phyloP scores from a whole-genome alignment of 208 protist genomes.

The Crithidia sp. region DNA sequence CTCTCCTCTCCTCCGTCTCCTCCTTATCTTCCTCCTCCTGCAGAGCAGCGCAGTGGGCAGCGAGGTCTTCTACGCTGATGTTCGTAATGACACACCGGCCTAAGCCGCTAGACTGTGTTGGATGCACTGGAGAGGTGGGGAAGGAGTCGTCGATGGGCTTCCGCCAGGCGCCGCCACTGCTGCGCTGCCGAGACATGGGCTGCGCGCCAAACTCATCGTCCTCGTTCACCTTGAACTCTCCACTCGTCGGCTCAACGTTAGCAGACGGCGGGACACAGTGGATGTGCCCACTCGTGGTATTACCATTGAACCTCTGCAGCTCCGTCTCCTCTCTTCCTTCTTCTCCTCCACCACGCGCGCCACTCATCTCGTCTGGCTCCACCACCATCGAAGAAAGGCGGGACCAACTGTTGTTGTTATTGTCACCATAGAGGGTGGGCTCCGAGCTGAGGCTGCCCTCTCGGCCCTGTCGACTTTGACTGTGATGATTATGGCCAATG shows the following conservation, averaged over 20 bases:
- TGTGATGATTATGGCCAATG: not conserved
- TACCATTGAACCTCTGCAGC: too few species aligned
- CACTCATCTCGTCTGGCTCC: slow-evolving; percentile 1
- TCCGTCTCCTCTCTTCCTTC: not conserved
- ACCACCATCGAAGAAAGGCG: not conserved
- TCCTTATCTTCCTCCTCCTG: not conserved
- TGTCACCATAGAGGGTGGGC: not conserved
- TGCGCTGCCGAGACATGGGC: not conserved
- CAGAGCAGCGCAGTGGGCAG: not conserved
- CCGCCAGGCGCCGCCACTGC: not conserved
- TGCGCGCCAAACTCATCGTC: not conserved
- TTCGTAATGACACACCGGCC: slow-evolving; percentile 1
- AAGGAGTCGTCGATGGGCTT: not conserved
- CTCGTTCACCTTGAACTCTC: not conserved
- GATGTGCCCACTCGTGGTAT: not conserved
- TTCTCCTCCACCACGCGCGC: not conserved
- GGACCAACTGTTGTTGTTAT: not conserved
- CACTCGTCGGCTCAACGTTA: not conserved
- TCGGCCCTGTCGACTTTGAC: not conserved
- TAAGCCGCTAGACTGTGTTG: not conserved
- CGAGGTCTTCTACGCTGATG: slow-evolving; percentile 10
- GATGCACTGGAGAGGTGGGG: not conserved
- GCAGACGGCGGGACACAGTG: not conserved
- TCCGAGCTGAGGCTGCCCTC: not conserved
- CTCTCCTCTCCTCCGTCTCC: not conserved